Conservation (phyloP, 495 filamentous ascomycete genomes). For the Choiromyces venosus region DNA sequence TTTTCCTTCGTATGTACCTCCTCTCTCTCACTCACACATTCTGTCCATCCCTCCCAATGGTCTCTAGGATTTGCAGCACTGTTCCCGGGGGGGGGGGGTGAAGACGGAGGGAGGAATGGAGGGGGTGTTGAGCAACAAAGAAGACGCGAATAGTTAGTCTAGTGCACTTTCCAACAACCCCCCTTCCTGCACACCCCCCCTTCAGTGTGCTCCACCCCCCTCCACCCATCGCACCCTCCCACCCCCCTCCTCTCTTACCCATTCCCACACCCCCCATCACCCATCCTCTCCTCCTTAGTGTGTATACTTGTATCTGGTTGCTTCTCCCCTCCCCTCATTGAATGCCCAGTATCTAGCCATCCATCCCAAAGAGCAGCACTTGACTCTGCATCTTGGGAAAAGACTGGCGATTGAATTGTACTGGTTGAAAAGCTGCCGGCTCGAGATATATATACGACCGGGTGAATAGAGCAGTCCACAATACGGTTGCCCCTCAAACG, state of each 20-base stretch:
- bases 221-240: constrained; percentile 19
- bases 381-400: too few species aligned
- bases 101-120: too few species aligned
- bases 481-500: too few species aligned
- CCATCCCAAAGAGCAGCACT: too few species aligned
- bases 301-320: too few species aligned
- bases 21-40: background rate
- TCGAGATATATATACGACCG: too few species aligned
- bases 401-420: too few species aligned
- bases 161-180: constrained; percentile 36
- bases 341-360: too few species aligned
- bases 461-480: too few species aligned
- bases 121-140: constrained; percentile 26
- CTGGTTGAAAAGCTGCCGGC: too few species aligned
- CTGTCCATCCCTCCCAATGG: constrained; percentile 21
- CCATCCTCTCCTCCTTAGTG: background rate
- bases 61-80: constrained; percentile 1
- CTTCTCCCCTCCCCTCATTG: too few species aligned
- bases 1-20: background rate
- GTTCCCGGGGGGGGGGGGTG: constrained; percentile 17
- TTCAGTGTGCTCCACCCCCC: constrained; percentile 34
- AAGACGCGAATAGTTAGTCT: constrained; percentile 29
- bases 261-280: background rate
- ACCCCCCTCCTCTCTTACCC: constrained; percentile 1
- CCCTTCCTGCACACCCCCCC: constrained; percentile 35